Evolutionary conservation across 2,329 filamentous ascomycete species (phyloP).

Genomic region (Hypoxylon sp.): DNA sequence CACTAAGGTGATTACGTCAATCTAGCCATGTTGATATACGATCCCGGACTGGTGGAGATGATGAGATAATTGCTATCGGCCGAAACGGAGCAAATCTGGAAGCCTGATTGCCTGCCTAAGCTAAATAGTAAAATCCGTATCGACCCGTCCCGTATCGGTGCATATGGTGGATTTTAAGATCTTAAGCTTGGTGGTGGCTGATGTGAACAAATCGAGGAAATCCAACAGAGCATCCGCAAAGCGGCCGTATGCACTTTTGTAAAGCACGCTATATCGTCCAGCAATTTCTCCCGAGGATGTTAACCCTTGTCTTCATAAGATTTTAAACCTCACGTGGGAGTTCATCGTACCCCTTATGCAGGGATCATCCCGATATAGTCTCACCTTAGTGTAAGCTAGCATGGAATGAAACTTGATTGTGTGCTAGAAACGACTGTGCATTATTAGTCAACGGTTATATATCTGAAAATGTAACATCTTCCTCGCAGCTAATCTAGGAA

Average conservation of each 20-base stretch:
- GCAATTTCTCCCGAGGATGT: conserved; percentile 17
- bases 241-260: not conserved
- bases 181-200: not conserved
- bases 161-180: not conserved
- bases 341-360: conserved; percentile 22
- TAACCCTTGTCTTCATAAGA: conserved; percentile 29
- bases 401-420: conserved; percentile 42
- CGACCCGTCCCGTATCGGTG: not conserved
- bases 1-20: conserved; percentile 5
- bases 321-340: conserved; percentile 34
- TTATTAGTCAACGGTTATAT: conserved; percentile 29
- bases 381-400: conserved; percentile 32
- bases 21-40: conserved; percentile 10
- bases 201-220: not conserved
- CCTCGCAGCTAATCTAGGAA: conserved; percentile 14
- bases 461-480: conserved; percentile 25
- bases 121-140: not conserved
- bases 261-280: conserved; percentile 4
- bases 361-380: conserved; percentile 37
- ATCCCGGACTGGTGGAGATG: conserved; percentile 4
- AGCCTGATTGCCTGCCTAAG: not conserved
- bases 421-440: conserved; percentile 9
- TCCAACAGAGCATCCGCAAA: not conserved
- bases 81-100: not conserved
- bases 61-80: conserved; percentile 2